These are phyloP conservation scores for Posidonia australis DNA, from an alignment of 106 monocot species.

Conservation along the genomic window DNA sequence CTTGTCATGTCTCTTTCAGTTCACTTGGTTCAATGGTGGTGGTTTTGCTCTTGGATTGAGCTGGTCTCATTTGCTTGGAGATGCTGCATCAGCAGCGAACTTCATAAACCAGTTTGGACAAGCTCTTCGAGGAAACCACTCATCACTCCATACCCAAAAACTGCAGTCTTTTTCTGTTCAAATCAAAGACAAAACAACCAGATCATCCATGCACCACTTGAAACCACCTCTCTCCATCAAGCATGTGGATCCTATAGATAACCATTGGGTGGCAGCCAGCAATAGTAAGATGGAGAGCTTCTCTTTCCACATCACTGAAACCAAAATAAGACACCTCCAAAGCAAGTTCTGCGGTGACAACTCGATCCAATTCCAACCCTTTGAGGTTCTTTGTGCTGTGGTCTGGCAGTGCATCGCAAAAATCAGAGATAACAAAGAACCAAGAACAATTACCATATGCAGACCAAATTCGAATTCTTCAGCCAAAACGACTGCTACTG, in stretches of 20 bases:
- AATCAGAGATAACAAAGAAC: conserved; percentile 32
- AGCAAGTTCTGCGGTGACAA: too few species aligned
- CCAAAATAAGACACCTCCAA: conserved; percentile 17
- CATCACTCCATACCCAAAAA: neutral
- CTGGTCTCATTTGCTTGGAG: conserved; percentile 80
- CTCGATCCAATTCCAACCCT: too few species aligned
- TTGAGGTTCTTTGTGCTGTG: conserved; percentile 48
- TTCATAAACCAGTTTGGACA: conserved; percentile 49
- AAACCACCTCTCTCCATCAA: conserved; percentile 31
- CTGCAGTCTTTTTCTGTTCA: neutral
- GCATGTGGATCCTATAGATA: conserved; percentile 29
- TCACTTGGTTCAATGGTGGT: conserved; percentile 70
- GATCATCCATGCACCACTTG: neutral
- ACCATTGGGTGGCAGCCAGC: conserved; percentile 41
- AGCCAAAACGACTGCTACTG: neutral
- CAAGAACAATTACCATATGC: conserved; percentile 44
- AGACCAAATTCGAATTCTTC: conserved; percentile 7
- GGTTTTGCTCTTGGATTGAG: conserved; percentile 71
- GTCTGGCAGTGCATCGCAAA: conserved; percentile 58
- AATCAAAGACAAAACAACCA: neutral
- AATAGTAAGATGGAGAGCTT: conserved; percentile 34
- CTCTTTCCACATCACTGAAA: conserved; percentile 36
- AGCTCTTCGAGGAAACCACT: conserved; percentile 18
- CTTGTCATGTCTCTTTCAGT: conserved; percentile 19
- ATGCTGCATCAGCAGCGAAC: conserved; percentile 38